Evolutionary conservation across 495 filamentous ascomycete species (phyloP), one percentile per base, ranked within the genome.

Genomic region (Penicillium paxilli): DNA sequence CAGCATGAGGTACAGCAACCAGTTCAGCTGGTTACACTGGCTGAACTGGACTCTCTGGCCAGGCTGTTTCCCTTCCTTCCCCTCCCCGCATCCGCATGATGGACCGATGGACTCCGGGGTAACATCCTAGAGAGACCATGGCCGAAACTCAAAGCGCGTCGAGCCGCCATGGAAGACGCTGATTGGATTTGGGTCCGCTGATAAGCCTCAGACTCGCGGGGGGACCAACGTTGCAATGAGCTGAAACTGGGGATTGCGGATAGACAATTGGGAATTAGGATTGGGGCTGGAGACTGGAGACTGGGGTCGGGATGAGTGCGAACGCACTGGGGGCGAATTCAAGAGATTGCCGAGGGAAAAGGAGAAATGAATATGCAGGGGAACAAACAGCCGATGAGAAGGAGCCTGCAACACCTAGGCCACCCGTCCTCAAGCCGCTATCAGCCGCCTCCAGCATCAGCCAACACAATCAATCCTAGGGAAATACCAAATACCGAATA

Each of bases 141-240:
- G 10, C 48, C 48, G 44, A 59, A 53, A 47, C 25, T 38, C 49
- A 51, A 57, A 49, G 21, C 26, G 14, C 14, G n/a, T 16, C 35
- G 14, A 38, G 17, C 17, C 17, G 14, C 30, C 30, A 32, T 32
- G 14, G 23, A 5, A 23, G 26, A 10, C 33, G 33, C 24, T 17
- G 56, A 45, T 24, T 42, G 33, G 52, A 38, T n/a, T 38, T 32
- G 11, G 7, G 16, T n/a, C 8, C n/a, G 16, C 16, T n/a, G 35
- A 38, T 19, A 38, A 38, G 35, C 35, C 26, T 21, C 26, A 14
- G 17, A 7, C 35, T 38, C 35, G 35, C 35, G 35, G 35, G 35
- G 35, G 10, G 4, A 12, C 63, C 60, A 59, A 64, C 60, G 63
- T 66, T 66, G 16, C 35, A 38, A n/a, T 38, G 35, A 16, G 17